Percentiles rank a stretch among this genome's conserved stretches.
Conservation (phyloP, 2,329 filamentous ascomycete genomes). For the Talaromyces sp. region DNA sequence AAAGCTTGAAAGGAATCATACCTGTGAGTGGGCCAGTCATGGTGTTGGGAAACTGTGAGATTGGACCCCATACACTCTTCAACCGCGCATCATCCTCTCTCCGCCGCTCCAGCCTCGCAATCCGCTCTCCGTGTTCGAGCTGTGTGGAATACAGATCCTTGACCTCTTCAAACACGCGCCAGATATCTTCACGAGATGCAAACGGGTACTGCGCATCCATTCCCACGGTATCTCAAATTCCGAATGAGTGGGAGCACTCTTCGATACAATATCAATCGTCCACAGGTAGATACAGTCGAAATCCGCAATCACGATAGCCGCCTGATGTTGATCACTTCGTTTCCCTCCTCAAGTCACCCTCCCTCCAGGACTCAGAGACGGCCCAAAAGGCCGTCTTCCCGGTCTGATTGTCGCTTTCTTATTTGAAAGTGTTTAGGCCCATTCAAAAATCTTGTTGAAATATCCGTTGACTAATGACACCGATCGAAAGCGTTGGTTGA, state of each 20-base stretch:
- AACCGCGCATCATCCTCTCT: conserved; percentile 61
- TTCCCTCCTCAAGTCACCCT: conserved; percentile 25
- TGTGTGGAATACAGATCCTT: conserved; percentile 59
- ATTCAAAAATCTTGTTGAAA: conserved; percentile 1
- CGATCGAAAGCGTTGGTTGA: neutral
- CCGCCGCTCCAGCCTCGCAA: conserved; percentile 59
- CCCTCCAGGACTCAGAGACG: conserved; percentile 33
- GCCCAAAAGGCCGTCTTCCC: conserved; percentile 36
- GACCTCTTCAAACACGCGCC: conserved; percentile 62
- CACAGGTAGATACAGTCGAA: neutral
- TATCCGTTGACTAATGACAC: neutral
- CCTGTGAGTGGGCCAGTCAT: conserved; percentile 81
- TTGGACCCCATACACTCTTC: conserved; percentile 83
- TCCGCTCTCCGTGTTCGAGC: conserved; percentile 58
- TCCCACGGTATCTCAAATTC: conserved; percentile 18
- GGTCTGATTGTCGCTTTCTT: conserved; percentile 20
- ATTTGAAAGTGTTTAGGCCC: conserved; percentile 17
- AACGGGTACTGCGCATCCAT: conserved; percentile 65
- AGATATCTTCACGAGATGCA: conserved; percentile 62
- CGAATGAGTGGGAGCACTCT: neutral
- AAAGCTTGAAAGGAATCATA: conserved; percentile 42
- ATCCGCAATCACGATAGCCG: conserved; percentile 10
- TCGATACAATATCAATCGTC: neutral
- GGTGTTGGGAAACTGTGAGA: conserved; percentile 83
- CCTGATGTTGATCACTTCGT: neutral